A percentile compares a stretch with the other conserved stretches of the same genome.
These are phyloP conservation scores for Lotus japonicus DNA, from an alignment of 306 rosid species.

Conservation along the genomic window DNA sequence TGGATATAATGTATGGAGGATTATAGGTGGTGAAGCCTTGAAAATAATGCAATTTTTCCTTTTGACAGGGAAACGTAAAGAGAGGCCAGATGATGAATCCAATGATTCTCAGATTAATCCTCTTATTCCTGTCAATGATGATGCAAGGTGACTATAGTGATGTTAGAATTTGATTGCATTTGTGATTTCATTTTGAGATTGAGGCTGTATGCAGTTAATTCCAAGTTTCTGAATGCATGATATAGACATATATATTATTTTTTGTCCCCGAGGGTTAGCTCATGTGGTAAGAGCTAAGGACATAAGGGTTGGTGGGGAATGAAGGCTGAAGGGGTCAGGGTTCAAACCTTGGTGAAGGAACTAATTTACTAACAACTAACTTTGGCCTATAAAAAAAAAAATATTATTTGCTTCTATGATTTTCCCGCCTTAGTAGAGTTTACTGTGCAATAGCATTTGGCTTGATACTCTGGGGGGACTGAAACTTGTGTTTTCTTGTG, in stretches of 20 bases:
- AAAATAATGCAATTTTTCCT: neutral
- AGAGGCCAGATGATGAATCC: conserved; percentile 42
- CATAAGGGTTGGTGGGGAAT: too few species aligned
- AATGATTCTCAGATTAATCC: conserved; percentile 43
- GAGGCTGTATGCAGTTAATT: neutral
- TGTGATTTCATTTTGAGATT: neutral
- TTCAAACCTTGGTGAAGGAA: too few species aligned
- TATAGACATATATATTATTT: too few species aligned
- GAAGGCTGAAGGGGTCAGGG: too few species aligned
- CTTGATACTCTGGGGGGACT: neutral
- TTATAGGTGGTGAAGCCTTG: neutral
- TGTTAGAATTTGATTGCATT: neutral
- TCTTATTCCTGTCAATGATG: conserved; percentile 67
- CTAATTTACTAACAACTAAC: too few species aligned
- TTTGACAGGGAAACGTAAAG: conserved; percentile 77
- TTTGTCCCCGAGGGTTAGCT: too few species aligned
- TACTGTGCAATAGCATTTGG: neutral
- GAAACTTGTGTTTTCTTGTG: neutral
- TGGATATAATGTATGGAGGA: neutral
- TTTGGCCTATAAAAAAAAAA: too few species aligned
- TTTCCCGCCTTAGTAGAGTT: neutral
- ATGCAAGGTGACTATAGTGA: conserved; percentile 52
- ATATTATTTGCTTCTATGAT: neutral
- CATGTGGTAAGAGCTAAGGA: too few species aligned
- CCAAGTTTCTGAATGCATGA: neutral